Base-by-base conservation (phyloP, 169 alveolate species). In the Plasmodium blacklocki region DNA sequence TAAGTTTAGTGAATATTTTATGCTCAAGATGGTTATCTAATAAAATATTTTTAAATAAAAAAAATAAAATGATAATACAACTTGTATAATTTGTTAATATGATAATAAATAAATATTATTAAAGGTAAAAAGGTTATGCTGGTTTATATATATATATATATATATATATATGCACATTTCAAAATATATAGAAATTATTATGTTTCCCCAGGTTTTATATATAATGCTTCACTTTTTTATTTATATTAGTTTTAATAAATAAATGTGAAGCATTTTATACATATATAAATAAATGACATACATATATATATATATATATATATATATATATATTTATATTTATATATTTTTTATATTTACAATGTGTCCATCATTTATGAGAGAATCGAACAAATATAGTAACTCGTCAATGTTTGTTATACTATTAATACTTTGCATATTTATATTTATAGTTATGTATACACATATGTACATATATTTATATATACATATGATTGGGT, bases 351-450 rank as follows among this genome's bases (percentile, higher is more conserved):
- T 80, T n/a, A 19, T 83, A 49, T 39, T 80, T 83, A 83, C 91
- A 23, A 70, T 45, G 21, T 68, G 43, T 58, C 78, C 91, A 49
- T 83, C 70, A 15, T 71, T 72, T 83, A 83, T 83, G 54, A 83
- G 72, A 29, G 67, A 54, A 83, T 83, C 91, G 50, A 54, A 83
- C 26, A 83, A 83, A 60, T 26, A 63, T 39, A 83, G 78, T 49
- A 62, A 15, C 49, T 83, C 73, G 64, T 83, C 70, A 39, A 49
- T 62, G 45, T 9, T 70, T n/a, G 91, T 19, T 54, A 83, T 29
- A 50, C 21, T 83, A 59, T 47, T 59, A 83, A 56, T 14, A 59
- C 59, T 50, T 76, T 63, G 89, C 75, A 64, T 76, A 63, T 75
- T 75, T 45, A 52, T 74, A 26, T 43, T 18, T 62, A 58, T 23